These are phyloP conservation scores for Strobilomyces dryophilus DNA, from an alignment of 768 basidiomycete genomes.

Conservation along the genomic window DNA sequence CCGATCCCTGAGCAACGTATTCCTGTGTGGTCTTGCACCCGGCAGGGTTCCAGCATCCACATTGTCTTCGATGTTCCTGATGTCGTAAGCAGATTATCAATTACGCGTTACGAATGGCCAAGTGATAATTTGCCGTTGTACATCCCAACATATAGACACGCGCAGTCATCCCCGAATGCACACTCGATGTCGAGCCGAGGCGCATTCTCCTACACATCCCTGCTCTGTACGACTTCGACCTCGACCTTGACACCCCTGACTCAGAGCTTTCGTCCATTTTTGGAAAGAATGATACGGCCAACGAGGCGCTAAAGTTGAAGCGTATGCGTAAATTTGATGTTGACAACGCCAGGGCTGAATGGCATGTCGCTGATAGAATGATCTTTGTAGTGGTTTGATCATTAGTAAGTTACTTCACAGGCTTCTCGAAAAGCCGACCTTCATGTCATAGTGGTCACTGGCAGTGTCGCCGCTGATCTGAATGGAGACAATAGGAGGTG, in stretches of 20 bases:
- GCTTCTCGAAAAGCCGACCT: neutral
- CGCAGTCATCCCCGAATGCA: conserved; percentile 40
- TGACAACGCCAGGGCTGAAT: conserved; percentile 61
- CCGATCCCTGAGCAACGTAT: conserved; percentile 10
- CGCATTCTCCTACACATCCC: conserved; percentile 54
- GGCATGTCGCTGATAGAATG: conserved; percentile 52
- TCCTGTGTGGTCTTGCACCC: conserved; percentile 54
- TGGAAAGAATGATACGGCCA: conserved; percentile 10
- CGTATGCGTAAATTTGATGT: conserved; percentile 56
- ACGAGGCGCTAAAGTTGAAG: conserved; percentile 47
- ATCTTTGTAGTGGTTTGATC: conserved; percentile 43
- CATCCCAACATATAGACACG: conserved; percentile 38
- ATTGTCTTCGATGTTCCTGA: conserved; percentile 52
- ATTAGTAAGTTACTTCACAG: neutral
- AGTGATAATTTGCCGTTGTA: neutral
- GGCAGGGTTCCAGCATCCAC: conserved; percentile 38
- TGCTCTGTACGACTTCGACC: conserved; percentile 44
- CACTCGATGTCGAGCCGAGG: conserved; percentile 63
- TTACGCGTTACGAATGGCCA: neutral
- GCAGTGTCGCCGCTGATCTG: neutral
- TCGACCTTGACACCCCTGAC: conserved; percentile 55
- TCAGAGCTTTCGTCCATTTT: conserved; percentile 41
- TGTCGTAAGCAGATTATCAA: conserved; percentile 43
- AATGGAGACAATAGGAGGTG: neutral
- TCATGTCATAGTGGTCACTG: neutral